Percentiles rank a stretch among this genome's conserved stretches.
Conservation (phyloP, 306 rosid species). For the Trifolium pratense region DNA sequence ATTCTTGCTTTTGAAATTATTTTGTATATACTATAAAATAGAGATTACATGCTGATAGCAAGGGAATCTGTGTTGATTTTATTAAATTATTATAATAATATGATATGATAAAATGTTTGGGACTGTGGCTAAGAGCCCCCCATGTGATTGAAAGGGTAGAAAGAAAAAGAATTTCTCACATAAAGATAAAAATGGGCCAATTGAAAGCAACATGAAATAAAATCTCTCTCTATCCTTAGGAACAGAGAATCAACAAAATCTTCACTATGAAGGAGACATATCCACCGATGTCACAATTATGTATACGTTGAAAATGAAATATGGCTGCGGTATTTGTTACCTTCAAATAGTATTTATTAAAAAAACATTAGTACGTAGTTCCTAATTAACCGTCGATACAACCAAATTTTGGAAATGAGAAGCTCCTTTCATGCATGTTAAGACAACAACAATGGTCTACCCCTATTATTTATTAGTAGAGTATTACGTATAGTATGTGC, state of each 20-base stretch:
- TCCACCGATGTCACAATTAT: conserved; percentile 49
- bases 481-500: background rate
- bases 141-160: conserved; percentile 50
- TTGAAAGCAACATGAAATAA: conserved; percentile 59
- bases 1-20: conserved; percentile 12
- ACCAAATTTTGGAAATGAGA: conserved; percentile 9
- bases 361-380: conserved; percentile 25
- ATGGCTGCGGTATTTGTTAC: conserved; percentile 34
- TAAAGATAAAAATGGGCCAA: conserved; percentile 50
- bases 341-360: conserved; percentile 28
- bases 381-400: conserved; percentile 37
- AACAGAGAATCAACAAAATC: conserved; percentile 74
- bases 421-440: conserved; percentile 46
- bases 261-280: conserved; percentile 56
- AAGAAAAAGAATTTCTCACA: conserved; percentile 24
- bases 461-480: no score
- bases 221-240: conserved; percentile 56
- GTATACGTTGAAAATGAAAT: conserved; percentile 48
- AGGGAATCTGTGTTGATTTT: conserved; percentile 44
- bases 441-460: conserved; percentile 17
- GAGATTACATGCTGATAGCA: background rate
- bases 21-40: no score
- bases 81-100: background rate
- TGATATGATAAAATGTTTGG: conserved; percentile 14
- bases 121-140: conserved; percentile 23